Base-by-base conservation (phyloP, 305 asterid species). In the Fraxinus greggii region DNA sequence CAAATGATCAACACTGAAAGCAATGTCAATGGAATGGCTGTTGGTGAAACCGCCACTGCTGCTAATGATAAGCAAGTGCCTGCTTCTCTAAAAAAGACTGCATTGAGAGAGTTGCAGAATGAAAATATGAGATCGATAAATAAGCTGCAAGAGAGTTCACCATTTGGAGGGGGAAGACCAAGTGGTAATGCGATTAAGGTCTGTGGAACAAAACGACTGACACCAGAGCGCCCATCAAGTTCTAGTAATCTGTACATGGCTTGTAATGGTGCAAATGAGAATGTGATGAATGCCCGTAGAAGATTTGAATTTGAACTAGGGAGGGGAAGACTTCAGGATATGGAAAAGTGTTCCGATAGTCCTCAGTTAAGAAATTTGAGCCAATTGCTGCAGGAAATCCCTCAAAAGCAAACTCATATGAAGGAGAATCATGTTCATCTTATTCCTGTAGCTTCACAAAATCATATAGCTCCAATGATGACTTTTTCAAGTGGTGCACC, bases 271-370 rank as follows among this genome's bases (percentile, higher is more conserved):
- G 79, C 89, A 56, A 92, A 89, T 77, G 97, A 93, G 80, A 92
- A 92, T 83, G 89, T 94, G 74, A 85, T 93, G 92, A 93, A 93
- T 28, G 97, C 92, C 1, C 92, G 97, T 21, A 88, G 97, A 89
- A 91, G 98, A 80, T 87, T 94, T 80, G 98, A 93, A n/a, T 86
- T 92, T 78, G 98, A 94, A 85, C 92, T 95, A 48, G 98, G 98
- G 26, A 87, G 83, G 75, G 98, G 97, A 82, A 92, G 90, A 84
- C 86, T 86, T 65, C 95, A 90, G 79, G 90, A 85, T 70, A 88
- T 89, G 17, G 98, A 90, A 72, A 93, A 87, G 77, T 82, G 63
- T 77, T 79, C 90, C 10, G 90, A 88, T 10, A 79, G 77, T 84
- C 83, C 91, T 51, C 95, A 86, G 85, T 48, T 87, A 13, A 89